Evolutionary conservation across 1,284 basidiomycete genomes (phyloP).

Genomic region (Irpex sp.): DNA sequence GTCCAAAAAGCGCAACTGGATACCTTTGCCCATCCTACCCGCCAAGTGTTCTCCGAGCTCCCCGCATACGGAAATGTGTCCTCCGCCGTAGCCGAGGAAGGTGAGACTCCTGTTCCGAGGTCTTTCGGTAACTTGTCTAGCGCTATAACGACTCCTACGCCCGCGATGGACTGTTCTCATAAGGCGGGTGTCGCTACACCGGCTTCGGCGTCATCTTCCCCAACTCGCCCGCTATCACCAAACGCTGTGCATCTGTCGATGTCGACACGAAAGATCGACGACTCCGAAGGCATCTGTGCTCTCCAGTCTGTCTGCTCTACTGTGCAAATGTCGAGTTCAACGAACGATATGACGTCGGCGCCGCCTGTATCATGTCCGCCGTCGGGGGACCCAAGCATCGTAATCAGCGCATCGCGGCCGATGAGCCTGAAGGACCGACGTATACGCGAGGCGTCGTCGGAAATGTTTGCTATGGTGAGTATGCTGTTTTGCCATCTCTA

Average conservation of each 20-base stretch:
- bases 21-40: background rate
- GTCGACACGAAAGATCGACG: background rate
- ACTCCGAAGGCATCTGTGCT: background rate
- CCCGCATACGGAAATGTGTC: background rate
- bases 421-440: conserved; percentile 26
- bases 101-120: background rate
- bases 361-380: background rate
- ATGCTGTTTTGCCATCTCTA: background rate
- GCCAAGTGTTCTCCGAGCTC: background rate
- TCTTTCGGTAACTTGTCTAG: background rate
- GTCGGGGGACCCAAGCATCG: background rate
- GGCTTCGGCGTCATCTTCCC: background rate
- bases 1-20: background rate
- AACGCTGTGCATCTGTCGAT: background rate
- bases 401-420: conserved; percentile 5
- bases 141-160: background rate
- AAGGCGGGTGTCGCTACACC: background rate
- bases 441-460: conserved; percentile 13
- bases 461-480: conserved; percentile 16
- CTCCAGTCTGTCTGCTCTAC: background rate
- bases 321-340: background rate
- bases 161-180: background rate
- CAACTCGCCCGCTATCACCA: background rate
- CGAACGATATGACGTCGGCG: background rate
- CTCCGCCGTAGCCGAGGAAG: background rate